Evolutionary conservation across 768 basidiomycete species (phyloP).

Genomic region (Lepiota brunneoincarnata): DNA sequence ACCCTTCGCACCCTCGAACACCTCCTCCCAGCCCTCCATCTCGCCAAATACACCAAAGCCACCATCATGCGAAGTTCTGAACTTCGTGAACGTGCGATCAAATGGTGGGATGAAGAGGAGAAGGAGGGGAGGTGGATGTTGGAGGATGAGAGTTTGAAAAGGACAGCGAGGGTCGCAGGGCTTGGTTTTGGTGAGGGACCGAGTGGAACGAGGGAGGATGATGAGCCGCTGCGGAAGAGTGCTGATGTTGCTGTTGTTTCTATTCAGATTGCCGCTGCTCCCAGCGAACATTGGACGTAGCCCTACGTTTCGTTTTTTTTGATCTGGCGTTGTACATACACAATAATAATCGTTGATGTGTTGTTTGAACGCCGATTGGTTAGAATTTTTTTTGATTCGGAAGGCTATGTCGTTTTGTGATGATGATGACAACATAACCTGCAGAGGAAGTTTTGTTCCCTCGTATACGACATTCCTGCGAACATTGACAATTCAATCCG

Average conservation of each 20-base stretch:
- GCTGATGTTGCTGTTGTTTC: slow-evolving; percentile 11
- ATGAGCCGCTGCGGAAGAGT: slow-evolving; percentile 10
- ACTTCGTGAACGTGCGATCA: slow-evolving; percentile 41
- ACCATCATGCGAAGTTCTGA: slow-evolving; percentile 53
- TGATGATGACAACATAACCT: too few relatives aligned
- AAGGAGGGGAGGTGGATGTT: slow-evolving; percentile 49
- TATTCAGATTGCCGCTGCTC: slow-evolving; percentile 7
- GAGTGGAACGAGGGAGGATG: slow-evolving; percentile 4
- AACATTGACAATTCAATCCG: too few relatives aligned
- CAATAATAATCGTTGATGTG: too few relatives aligned
- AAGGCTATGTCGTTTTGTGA: too few relatives aligned
- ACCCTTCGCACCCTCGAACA: slow-evolving; percentile 27
- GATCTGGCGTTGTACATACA: too few relatives aligned
- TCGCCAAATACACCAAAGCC: slow-evolving; percentile 54
- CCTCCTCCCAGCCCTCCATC: slow-evolving; percentile 45
- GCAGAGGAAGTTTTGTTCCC: too few relatives aligned
- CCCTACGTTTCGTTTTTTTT: not conserved
- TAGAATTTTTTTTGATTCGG: too few relatives aligned
- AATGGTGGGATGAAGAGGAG: slow-evolving; percentile 60
- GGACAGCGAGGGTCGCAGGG: slow-evolving; percentile 43
- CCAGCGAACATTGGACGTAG: slow-evolving; percentile 15
- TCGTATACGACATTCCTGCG: too few relatives aligned
- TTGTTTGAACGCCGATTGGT: too few relatives aligned
- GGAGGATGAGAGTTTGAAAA: slow-evolving; percentile 44
- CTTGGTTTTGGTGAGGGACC: slow-evolving; percentile 32